Base-by-base conservation (phyloP, 2,329 filamentous ascomycete genomes). In the Fusarium guadeloupense region DNA sequence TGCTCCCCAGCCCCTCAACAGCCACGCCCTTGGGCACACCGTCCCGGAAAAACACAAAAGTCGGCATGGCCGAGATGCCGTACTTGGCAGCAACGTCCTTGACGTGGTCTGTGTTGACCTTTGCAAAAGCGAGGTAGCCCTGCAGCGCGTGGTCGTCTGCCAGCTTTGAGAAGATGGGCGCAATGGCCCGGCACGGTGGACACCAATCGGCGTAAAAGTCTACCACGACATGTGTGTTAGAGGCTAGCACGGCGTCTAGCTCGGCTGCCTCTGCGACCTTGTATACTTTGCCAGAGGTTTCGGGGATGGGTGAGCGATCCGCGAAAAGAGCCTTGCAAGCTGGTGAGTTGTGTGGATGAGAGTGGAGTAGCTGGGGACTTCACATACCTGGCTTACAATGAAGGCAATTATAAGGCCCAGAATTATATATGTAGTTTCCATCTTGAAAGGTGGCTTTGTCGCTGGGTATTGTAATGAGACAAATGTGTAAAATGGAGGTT, bases 121-220 rank as follows among this genome's bases (percentile, higher is more conserved):
- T 95, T 83, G 86, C 88, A 79, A 96, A 96, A 75, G 85, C 83
- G 67, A 89, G 74, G 60, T 84, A 75, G 79, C 85, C 87, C 40
- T 49, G 54, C 2, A 46, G 31, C 9, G 61, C 39, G 31, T 66
- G 59, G 17, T 40, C 44, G 13, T 64, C 69, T 10, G 69, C 71
- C 3, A 70, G 52, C 28, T 58, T 58, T 28, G 69, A 66, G 59
- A 96, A 81, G 58, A 87, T 76, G 47, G 93, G 93, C 23, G 92
- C 86, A 68, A 97, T 94, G 67, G 88, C 84, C 80, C 93, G 96
- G 89, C 93, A 97, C 52, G 93, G 93, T 54, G 92, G 92, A 82
- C 93, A 97, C 93, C 93, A 97, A 65, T 83, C 87, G 48, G 93
- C 93, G 76, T 89, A 92, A 80, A 88, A 93, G 82, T 97, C 93